A percentile compares a stretch with the other conserved stretches of the same genome.
Conservation (phyloP, 2,329 filamentous ascomycete species). For the Cladophialophora immunda region DNA sequence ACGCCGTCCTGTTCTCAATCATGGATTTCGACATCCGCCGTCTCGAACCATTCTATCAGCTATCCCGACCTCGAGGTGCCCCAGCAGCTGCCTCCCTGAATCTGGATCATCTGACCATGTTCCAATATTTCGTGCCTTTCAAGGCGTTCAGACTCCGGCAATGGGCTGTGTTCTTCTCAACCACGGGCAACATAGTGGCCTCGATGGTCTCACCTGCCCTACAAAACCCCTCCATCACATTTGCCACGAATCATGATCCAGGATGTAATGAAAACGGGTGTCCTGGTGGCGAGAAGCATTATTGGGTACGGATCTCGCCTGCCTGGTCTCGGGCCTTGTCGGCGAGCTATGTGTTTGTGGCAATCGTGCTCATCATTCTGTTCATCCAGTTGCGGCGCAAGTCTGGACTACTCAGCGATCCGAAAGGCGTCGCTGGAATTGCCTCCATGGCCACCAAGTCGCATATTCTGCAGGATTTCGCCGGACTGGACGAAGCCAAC, state of each 20-base stretch:
- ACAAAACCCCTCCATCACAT: slow-evolving; percentile 55
- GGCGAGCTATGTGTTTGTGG: slow-evolving; percentile 51
- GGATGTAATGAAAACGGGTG: slow-evolving; percentile 39
- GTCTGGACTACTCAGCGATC: slow-evolving; percentile 58
- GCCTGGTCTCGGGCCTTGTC: slow-evolving; percentile 57
- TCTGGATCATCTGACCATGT: slow-evolving; percentile 59
- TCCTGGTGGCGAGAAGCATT: slow-evolving; percentile 33
- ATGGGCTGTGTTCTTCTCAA: slow-evolving; percentile 58
- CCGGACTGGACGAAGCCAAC: slow-evolving; percentile 55
- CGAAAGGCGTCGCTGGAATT: slow-evolving; percentile 60
- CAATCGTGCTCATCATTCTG: slow-evolving; percentile 52
- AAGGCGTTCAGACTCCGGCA: slow-evolving; percentile 56
- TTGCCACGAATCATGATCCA: slow-evolving; percentile 47
- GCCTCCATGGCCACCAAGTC: slow-evolving; percentile 60
- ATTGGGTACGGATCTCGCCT: slow-evolving; percentile 54
- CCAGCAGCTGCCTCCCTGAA: slow-evolving; percentile 53
- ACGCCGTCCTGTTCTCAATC: slow-evolving; percentile 60
- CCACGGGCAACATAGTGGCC: slow-evolving; percentile 55
- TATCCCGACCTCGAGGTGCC: slow-evolving; percentile 46
- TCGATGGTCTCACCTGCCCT: slow-evolving; percentile 57
- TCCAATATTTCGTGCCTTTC: slow-evolving; percentile 57
- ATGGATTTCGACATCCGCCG: slow-evolving; percentile 61
- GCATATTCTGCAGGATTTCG: slow-evolving; percentile 59
- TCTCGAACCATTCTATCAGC: slow-evolving; percentile 59
- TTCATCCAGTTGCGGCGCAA: slow-evolving; percentile 57